These are phyloP conservation scores for Ehretia macrophylla DNA, from an alignment of 257 asterid genomes.

Conservation along the genomic window DNA sequence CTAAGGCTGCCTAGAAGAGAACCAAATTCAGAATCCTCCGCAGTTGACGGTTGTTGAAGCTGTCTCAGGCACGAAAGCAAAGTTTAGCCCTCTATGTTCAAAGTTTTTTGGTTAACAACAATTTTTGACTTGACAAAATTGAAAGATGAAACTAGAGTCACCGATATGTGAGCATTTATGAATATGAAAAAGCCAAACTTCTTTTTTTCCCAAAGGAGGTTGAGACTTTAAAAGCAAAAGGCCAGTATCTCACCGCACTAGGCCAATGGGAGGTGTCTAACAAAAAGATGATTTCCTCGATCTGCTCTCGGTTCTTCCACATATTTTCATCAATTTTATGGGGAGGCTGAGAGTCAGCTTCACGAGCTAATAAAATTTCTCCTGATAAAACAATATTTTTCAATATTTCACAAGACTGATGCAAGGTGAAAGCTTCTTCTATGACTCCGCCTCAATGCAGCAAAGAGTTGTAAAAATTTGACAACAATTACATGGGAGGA, in stretches of 20 bases:
- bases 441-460: background rate
- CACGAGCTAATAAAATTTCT: constrained; percentile 53
- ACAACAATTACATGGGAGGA: no score
- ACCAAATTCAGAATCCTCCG: constrained; percentile 51
- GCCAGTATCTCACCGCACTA: constrained; percentile 40
- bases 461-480: no score
- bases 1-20: constrained; percentile 48
- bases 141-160: background rate
- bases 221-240: background rate
- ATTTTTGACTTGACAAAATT: background rate
- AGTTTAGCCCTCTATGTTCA: background rate
- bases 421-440: background rate
- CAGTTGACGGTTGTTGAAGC: constrained; percentile 51
- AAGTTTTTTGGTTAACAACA: background rate
- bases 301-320: constrained; percentile 96
- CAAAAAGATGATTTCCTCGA: constrained; percentile 74
- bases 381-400: constrained; percentile 53
- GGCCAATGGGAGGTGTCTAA: constrained; percentile 71
- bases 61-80: constrained; percentile 16
- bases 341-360: constrained; percentile 78
- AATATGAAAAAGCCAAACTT: background rate
- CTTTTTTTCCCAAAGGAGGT: background rate
- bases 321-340: constrained; percentile 94
- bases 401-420: constrained; percentile 5
- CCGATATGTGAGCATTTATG: background rate